phyloP scores from a whole-genome alignment of 106 monocot species.

The Triglochin maritima region DNA sequence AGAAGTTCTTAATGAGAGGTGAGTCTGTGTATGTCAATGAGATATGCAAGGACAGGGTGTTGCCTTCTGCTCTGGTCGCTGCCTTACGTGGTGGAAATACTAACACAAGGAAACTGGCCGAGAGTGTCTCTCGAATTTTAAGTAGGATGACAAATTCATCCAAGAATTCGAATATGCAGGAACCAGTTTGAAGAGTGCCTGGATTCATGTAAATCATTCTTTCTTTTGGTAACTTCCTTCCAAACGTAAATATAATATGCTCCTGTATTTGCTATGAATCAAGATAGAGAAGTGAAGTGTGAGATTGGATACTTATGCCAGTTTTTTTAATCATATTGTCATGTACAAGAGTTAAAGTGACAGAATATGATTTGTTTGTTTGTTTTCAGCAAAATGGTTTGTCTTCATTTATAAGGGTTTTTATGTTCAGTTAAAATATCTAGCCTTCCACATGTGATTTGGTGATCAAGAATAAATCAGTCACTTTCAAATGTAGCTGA shows the following conservation, averaged over 20 bases:
- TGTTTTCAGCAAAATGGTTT: too few relatives aligned
- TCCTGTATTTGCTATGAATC: not conserved
- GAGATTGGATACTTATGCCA: too few relatives aligned
- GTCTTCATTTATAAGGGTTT: too few relatives aligned
- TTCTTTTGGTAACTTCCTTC: not conserved
- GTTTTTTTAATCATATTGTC: too few relatives aligned
- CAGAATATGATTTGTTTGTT: too few relatives aligned
- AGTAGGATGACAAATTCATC: constrained; percentile 12
- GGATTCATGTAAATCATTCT: not conserved
- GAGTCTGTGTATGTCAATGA: constrained; percentile 12
- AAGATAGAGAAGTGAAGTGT: not conserved
- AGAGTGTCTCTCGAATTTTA: constrained; percentile 33
- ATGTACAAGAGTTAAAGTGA: too few relatives aligned
- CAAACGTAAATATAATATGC: not conserved
- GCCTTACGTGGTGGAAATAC: constrained; percentile 30
- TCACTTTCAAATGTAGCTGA: too few relatives aligned
- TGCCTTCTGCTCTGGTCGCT: constrained; percentile 26
- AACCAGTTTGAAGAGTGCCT: not conserved
- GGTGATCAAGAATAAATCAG: too few relatives aligned
- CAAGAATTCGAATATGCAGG: not conserved
- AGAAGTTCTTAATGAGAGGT: constrained; percentile 39
- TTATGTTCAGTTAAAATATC: too few relatives aligned
- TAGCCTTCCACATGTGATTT: too few relatives aligned
- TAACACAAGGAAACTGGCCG: constrained; percentile 24
- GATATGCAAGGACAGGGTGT: constrained; percentile 23